phyloP scores from a whole-genome alignment of 805 yeast species.

The Saturnispora bothae region DNA sequence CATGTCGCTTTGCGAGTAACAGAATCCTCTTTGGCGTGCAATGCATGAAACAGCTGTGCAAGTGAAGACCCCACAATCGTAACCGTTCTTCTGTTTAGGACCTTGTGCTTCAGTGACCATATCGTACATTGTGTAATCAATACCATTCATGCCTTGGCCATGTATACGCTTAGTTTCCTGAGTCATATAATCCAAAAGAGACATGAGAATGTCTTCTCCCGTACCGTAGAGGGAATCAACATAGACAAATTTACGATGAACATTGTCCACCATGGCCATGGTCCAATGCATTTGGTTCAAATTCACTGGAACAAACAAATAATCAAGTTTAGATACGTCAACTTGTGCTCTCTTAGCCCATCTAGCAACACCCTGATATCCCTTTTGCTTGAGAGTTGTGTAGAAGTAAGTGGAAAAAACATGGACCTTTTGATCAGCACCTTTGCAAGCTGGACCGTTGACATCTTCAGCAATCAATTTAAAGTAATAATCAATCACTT shows the following conservation, averaged over 20 bases:
- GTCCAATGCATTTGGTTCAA: conserved; percentile 86
- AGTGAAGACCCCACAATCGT: conserved; percentile 90
- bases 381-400: conserved; percentile 57
- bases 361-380: conserved; percentile 69
- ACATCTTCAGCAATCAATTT: conserved; percentile 34
- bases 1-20: conserved; percentile 64
- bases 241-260: conserved; percentile 47
- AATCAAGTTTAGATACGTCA: conserved; percentile 51
- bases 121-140: conserved; percentile 22
- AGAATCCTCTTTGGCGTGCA: conserved; percentile 38
- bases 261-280: conserved; percentile 64
- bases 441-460: conserved; percentile 16
- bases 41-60: conserved; percentile 65
- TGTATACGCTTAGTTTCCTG: conserved; percentile 53
- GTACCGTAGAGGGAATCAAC: conserved; percentile 66
- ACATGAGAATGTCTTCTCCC: conserved; percentile 33
- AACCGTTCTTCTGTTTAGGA: conserved; percentile 86
- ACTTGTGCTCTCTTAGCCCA: conserved; percentile 77
- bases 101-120: conserved; percentile 25
- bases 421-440: conserved; percentile 35
- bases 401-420: conserved; percentile 86
- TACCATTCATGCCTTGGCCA: conserved; percentile 27
- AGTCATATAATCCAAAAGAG: conserved; percentile 50
- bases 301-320: conserved; percentile 79
- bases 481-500: conserved; percentile 75